Evolutionary conservation across 306 rosid species (phyloP).

Genomic region (Lathyrus aphaca): DNA sequence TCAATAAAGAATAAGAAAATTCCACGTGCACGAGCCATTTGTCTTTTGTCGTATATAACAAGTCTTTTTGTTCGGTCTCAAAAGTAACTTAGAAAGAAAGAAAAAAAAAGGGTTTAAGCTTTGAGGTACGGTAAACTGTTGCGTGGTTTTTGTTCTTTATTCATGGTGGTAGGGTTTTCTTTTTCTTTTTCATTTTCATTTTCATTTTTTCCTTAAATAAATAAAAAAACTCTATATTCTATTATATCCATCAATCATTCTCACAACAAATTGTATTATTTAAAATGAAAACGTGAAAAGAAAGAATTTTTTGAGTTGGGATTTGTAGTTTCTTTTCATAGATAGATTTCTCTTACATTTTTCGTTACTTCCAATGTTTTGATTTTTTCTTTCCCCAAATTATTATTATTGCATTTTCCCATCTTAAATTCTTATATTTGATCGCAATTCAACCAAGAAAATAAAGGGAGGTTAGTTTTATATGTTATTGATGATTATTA

Average conservation of each 20-base stretch:
- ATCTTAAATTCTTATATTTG: slow-evolving; percentile 38
- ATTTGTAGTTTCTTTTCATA: slow-evolving; percentile 42
- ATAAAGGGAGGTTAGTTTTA: not conserved
- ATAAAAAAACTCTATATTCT: not conserved
- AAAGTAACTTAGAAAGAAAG: slow-evolving; percentile 9
- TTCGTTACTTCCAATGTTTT: slow-evolving; percentile 16
- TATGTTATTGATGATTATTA: slow-evolving; percentile 22
- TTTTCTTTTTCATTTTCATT: not conserved
- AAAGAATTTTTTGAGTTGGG: slow-evolving; percentile 1
- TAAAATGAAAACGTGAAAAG: slow-evolving; percentile 2
- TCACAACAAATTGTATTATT: not conserved
- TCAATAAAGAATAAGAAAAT: too few species aligned
- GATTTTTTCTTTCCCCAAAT: not conserved
- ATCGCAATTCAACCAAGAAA: slow-evolving; percentile 26
- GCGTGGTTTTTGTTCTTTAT: slow-evolving; percentile 52
- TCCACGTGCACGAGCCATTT: too few species aligned
- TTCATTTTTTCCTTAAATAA: slow-evolving; percentile 35
- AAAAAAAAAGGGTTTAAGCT: slow-evolving; percentile 43
- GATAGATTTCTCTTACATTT: slow-evolving; percentile 25
- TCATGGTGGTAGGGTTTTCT: slow-evolving; percentile 33
- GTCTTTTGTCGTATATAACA: too few species aligned
- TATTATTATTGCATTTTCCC: slow-evolving; percentile 8
- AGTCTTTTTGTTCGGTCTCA: not conserved
- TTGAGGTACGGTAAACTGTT: slow-evolving; percentile 62
- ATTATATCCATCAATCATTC: not conserved